Evolutionary conservation across 306 rosid species (phyloP), one percentile per base, ranked within the genome.

Genomic region (Castanea crenata): DNA sequence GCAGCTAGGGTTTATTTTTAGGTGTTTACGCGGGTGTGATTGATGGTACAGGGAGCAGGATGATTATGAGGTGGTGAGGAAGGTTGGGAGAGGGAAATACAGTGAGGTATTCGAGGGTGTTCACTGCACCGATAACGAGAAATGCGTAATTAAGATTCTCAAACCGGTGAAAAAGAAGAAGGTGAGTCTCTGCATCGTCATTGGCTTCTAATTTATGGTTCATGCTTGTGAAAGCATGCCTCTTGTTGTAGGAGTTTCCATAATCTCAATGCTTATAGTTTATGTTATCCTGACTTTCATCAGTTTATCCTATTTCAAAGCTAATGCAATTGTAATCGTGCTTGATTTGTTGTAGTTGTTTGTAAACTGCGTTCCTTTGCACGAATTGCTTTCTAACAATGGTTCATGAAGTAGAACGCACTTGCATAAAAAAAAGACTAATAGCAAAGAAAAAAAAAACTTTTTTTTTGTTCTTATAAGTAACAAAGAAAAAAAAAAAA

Each of bases 131-230:
- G 92, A 90, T 78, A 88, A 88, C 74, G 97, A 93, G 84, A 93
- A 91, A 80, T 93, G 98, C 52, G 18, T 93, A 70, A 92, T 93
- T 46, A 93, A 93, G 89, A 93, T 93, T 80, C 91, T 93, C 82
- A 93, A 93, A 75, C 98, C 98, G 14, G 98, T 93, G 59, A 93
- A 93, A 83, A 93, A 93, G 93, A 93, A 93, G 90, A 93, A 93
- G 88, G 98, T 88, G 73, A 88, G 61, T 69, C 77, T 15, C 75
- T 56, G n/a, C 20, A 13, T n/a, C 59, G 19, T 5, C 38, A 5
- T 71, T 65, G 77, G 71, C 34, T 56, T 81, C 55, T 23, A 38
- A 59, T 41, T 31, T 16, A 27, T 19, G 19, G 23, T 32, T 68
- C 19, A 41, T 71, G 1, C 12, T 67, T 65, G 11, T 11, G 32